A percentile compares a stretch with the other conserved stretches of the same genome.
phyloP scores from a whole-genome alignment of 2,329 filamentous ascomycete species.

The Colletotrichum eleusines region DNA sequence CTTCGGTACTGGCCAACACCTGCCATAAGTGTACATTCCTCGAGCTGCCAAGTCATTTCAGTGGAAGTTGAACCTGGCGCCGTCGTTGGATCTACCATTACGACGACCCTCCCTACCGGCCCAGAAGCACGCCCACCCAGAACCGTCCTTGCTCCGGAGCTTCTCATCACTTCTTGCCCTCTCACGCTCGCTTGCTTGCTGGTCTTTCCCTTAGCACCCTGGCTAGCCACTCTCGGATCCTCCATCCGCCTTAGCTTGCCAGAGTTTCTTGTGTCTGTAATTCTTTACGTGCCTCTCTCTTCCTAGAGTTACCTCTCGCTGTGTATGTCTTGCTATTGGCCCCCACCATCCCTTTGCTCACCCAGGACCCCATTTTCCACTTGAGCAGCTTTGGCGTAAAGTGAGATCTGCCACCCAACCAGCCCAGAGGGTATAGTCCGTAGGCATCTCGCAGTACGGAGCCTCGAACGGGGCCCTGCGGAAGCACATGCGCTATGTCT shows the following conservation, averaged over 20 bases:
- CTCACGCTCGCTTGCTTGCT: conserved; percentile 7
- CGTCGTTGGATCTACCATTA: conserved; percentile 23
- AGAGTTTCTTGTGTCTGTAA: conserved; percentile 34
- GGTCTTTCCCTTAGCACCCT: conserved; percentile 22
- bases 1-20: background rate
- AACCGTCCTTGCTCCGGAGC: conserved; percentile 10
- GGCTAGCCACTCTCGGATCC: conserved; percentile 26
- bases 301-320: conserved; percentile 22
- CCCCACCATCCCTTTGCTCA: conserved; percentile 39
- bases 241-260: conserved; percentile 40
- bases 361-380: conserved; percentile 21
- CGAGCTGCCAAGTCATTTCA: conserved; percentile 30
- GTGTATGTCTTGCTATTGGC: conserved; percentile 7
- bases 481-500: conserved; percentile 19
- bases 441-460: background rate
- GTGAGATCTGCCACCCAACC: conserved; percentile 23
- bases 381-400: conserved; percentile 15
- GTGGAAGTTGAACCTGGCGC: conserved; percentile 5
- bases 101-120: conserved; percentile 28
- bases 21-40: conserved; percentile 9
- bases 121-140: conserved; percentile 10
- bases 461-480: conserved; percentile 15
- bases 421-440: conserved; percentile 16
- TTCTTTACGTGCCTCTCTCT: conserved; percentile 29
- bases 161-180: conserved; percentile 4